These are phyloP conservation scores for Candida freyschussii DNA, from an alignment of 1,139 yeast species.

Conservation along the genomic window DNA sequence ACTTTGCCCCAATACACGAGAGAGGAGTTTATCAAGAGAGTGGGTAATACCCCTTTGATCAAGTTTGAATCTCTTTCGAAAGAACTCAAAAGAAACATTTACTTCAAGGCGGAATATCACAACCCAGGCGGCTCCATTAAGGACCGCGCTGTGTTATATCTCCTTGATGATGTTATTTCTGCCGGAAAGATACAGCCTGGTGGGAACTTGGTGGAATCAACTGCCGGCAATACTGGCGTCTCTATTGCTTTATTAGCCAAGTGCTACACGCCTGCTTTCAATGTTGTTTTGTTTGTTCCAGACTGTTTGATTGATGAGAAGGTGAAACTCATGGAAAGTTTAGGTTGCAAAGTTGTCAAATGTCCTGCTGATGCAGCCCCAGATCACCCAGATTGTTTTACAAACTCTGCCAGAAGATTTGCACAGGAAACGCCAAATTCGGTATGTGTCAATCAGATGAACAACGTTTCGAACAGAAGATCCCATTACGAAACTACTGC, in stretches of 20 bases:
- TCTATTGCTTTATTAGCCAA: constrained; percentile 19
- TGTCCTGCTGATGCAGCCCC: constrained; percentile 15
- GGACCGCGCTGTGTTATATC: constrained; percentile 75
- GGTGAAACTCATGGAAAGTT: constrained; percentile 10
- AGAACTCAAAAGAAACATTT: constrained; percentile 54
- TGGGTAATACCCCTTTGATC: constrained; percentile 29
- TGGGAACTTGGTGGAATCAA: constrained; percentile 34
- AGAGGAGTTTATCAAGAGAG: constrained; percentile 59
- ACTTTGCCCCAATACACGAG: constrained; percentile 46
- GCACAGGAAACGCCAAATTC: constrained; percentile 16
- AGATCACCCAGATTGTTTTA: constrained; percentile 20
- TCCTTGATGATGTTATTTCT: constrained; percentile 66
- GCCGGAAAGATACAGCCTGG: constrained; percentile 61
- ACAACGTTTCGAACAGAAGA: constrained; percentile 15
- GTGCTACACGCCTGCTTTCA: constrained; percentile 21
- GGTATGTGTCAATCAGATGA: constrained; percentile 21
- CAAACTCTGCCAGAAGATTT: constrained; percentile 17
- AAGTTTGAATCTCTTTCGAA: constrained; percentile 17
- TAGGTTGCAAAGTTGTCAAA: constrained; percentile 19
- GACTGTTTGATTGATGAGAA: constrained; percentile 20
- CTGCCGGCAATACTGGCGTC: constrained; percentile 26
- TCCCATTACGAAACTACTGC: constrained; percentile 23
- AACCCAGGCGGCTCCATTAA: constrained; percentile 88
- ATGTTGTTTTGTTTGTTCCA: constrained; percentile 20
- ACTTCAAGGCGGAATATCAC: constrained; percentile 79